Conservation (phyloP, 164 flowering plant genomes). For the Kalanchoe fedtschenkoi region DNA sequence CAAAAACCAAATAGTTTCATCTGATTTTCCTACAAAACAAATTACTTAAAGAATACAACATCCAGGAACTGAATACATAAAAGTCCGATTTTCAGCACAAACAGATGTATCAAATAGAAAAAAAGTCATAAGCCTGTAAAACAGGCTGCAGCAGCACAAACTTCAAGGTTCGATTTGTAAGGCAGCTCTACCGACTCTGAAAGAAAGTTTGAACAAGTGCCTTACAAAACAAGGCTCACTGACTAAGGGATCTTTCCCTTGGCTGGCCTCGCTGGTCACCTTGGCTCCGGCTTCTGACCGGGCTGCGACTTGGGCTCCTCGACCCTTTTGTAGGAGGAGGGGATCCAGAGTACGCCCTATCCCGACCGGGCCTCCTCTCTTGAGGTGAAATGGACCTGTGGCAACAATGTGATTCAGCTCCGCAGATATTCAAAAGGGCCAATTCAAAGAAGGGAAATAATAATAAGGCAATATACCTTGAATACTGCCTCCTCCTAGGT, state of each 20-base stretch:
- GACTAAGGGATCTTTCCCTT: slow-evolving; percentile 2
- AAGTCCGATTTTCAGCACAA: too few species aligned
- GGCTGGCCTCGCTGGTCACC: slow-evolving; percentile 1
- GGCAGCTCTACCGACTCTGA: not conserved
- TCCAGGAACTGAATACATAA: too few species aligned
- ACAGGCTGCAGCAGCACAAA: not conserved
- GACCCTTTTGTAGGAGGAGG: slow-evolving; percentile 25
- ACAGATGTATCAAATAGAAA: too few species aligned
- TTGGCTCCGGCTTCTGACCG: slow-evolving; percentile 18
- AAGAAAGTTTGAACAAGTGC: not conserved
- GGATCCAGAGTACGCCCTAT: slow-evolving; percentile 25
- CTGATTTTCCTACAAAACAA: too few species aligned
- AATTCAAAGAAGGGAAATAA: not conserved
- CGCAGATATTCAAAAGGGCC: not conserved
- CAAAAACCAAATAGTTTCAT: not conserved
- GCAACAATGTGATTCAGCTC: not conserved
- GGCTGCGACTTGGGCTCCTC: slow-evolving; percentile 29
- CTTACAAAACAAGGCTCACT: not conserved
- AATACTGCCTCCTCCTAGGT: slow-evolving; percentile 28
- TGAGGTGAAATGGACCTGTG: slow-evolving; percentile 49
- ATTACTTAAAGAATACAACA: too few species aligned
- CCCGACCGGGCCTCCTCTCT: slow-evolving; percentile 29
- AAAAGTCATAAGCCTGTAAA: too few species aligned
- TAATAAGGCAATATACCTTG: slow-evolving; percentile 24
- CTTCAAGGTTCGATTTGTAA: not conserved